A percentile compares a stretch with the other conserved stretches of the same genome.
phyloP scores from a whole-genome alignment of 345 rosid species.

The Bruguiera parviflora region DNA sequence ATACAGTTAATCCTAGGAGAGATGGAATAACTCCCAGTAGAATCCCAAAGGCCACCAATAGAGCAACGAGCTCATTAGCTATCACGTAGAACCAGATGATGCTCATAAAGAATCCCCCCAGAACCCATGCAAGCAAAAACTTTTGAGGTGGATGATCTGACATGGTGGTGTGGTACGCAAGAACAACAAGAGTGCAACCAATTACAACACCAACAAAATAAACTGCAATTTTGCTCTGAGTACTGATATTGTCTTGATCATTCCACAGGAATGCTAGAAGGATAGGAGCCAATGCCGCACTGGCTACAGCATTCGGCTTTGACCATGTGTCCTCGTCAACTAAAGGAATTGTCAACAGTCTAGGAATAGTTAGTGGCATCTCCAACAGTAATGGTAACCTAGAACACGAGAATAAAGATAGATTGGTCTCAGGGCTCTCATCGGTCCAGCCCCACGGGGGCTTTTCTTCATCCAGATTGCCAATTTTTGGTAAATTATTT shows the following conservation, averaged over 20 bases:
- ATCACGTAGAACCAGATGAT: slow-evolving; percentile 91
- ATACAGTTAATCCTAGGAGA: slow-evolving; percentile 76
- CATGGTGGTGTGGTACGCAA: slow-evolving; percentile 45
- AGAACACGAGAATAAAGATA: slow-evolving; percentile 22
- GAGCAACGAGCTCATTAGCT: slow-evolving; percentile 82
- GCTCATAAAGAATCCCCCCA: slow-evolving; percentile 86
- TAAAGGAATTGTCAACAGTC: slow-evolving; percentile 76
- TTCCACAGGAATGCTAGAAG: slow-evolving; percentile 65
- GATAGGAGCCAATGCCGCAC: slow-evolving; percentile 66
- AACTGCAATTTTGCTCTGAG: slow-evolving; percentile 22
- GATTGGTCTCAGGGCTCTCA: slow-evolving; percentile 9
- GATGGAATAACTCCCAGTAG: slow-evolving; percentile 73
- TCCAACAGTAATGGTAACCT: slow-evolving; percentile 51
- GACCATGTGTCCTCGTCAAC: slow-evolving; percentile 78
- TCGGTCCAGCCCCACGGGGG: slow-evolving; percentile 29
- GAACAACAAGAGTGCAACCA: slow-evolving; percentile 51
- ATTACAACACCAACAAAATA: slow-evolving; percentile 42
- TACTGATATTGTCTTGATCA: slow-evolving; percentile 43
- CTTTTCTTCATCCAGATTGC: slow-evolving; percentile 30
- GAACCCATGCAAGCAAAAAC: slow-evolving; percentile 68
- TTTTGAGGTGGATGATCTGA: slow-evolving; percentile 66
- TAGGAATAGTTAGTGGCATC: slow-evolving; percentile 68
- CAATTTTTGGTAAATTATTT: slow-evolving; percentile 39
- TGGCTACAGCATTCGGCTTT: slow-evolving; percentile 66
- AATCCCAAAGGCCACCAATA: slow-evolving; percentile 62